Conservation (phyloP, 495 filamentous ascomycete species). For the Penicillium desertorum region DNA sequence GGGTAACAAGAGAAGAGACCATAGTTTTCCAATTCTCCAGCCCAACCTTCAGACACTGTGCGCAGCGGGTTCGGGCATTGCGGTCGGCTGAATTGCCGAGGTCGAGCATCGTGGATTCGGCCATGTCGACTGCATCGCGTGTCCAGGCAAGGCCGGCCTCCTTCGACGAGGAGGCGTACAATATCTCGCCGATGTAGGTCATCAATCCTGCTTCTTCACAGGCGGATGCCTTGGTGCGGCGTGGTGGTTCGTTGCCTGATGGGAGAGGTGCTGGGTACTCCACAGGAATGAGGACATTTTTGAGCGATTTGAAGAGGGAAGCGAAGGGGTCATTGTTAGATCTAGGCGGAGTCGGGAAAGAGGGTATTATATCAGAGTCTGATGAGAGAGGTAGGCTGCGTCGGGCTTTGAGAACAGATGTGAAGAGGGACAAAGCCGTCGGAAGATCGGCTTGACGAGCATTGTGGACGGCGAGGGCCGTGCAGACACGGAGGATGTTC, state of each 20-base stretch:
- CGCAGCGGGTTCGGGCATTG: slow-evolving; percentile 54
- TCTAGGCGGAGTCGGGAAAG: slow-evolving; percentile 54
- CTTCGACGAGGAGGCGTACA: slow-evolving; percentile 65
- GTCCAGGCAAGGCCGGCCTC: slow-evolving; percentile 81
- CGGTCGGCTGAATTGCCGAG: slow-evolving; percentile 41
- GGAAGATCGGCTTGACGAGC: slow-evolving; percentile 63
- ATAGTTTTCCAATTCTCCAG: slow-evolving; percentile 76
- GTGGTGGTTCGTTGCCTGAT: slow-evolving; percentile 63
- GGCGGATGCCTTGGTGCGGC: slow-evolving; percentile 56
- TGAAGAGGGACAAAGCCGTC: slow-evolving; percentile 76
- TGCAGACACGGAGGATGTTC: slow-evolving; percentile 72
- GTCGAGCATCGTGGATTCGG: slow-evolving; percentile 50
- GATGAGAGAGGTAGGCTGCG: slow-evolving; percentile 40
- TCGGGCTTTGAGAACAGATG: slow-evolving; percentile 78
- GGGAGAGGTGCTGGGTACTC: slow-evolving; percentile 64
- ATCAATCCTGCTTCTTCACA: slow-evolving; percentile 86
- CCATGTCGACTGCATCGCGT: slow-evolving; percentile 72
- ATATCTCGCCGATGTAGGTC: slow-evolving; percentile 90
- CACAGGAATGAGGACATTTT: slow-evolving; percentile 47
- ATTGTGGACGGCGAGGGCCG: slow-evolving; percentile 72
- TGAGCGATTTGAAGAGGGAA: slow-evolving; percentile 35
- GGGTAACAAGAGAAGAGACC: slow-evolving; percentile 55
- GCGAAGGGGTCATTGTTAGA: slow-evolving; percentile 56
- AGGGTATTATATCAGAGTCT: slow-evolving; percentile 30
- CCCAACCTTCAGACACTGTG: slow-evolving; percentile 68